These are phyloP conservation scores for Cubamyces lactineus DNA, from an alignment of 768 basidiomycete genomes.

Conservation along the genomic window DNA sequence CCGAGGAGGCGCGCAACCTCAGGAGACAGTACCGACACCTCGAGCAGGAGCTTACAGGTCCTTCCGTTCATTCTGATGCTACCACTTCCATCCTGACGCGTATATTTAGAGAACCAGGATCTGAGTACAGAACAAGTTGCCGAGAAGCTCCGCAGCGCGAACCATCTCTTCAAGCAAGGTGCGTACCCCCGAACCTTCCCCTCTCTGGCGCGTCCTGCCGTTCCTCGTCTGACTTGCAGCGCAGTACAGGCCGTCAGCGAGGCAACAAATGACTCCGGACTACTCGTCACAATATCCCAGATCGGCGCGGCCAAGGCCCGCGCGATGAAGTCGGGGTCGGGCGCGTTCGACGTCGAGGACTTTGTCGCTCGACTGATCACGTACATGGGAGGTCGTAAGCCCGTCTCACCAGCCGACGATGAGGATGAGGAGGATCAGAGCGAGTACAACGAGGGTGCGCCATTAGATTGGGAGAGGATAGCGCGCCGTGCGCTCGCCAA, in stretches of 20 bases:
- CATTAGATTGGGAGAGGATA: slow-evolving; percentile 83
- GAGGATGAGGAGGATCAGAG: slow-evolving; percentile 53
- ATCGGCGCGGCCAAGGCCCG: slow-evolving; percentile 88
- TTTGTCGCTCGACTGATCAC: slow-evolving; percentile 76
- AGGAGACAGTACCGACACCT: slow-evolving; percentile 74
- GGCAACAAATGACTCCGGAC: slow-evolving; percentile 85
- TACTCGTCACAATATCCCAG: slow-evolving; percentile 76
- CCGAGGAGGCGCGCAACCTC: slow-evolving; percentile 74
- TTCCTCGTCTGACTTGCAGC: neutral
- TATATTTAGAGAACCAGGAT: slow-evolving; percentile 41
- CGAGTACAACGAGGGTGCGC: slow-evolving; percentile 40
- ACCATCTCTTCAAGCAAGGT: slow-evolving; percentile 70
- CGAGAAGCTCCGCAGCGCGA: slow-evolving; percentile 57
- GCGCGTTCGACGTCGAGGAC: slow-evolving; percentile 91
- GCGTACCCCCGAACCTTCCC: slow-evolving; percentile 12
- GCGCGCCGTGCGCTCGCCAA: slow-evolving; percentile 84
- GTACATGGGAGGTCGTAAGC: slow-evolving; percentile 75
- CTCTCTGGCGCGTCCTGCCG: neutral
- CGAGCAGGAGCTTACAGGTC: slow-evolving; percentile 57
- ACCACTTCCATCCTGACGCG: neutral
- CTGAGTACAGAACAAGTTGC: slow-evolving; percentile 59
- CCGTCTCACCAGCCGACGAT: slow-evolving; percentile 41
- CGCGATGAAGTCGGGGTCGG: slow-evolving; percentile 83
- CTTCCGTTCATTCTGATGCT: slow-evolving; percentile 16
- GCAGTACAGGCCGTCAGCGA: slow-evolving; percentile 82